Evolutionary conservation across 2,329 filamentous ascomycete species (phyloP), one percentile per base, ranked within the genome.

Genomic region (Monilinia vaccinii-corymbosi): DNA sequence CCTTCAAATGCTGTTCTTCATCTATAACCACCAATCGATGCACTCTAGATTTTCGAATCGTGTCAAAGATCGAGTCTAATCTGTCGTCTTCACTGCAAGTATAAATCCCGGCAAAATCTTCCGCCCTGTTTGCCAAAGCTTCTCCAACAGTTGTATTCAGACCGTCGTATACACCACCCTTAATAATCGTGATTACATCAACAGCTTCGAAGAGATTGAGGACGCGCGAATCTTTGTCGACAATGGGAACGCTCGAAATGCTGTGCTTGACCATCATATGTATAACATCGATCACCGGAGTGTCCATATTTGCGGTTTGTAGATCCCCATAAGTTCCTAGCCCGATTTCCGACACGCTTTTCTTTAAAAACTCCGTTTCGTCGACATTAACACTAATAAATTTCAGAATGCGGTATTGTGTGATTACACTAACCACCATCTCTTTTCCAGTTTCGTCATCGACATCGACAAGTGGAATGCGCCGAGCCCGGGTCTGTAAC

Each of bases 201-300:
- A 99, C 92, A 1, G 94, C 90, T 76, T 99, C 95, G 70, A 99
- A 99, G 13, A 97, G 91, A 70, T 99, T 99, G 64, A 97, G 83
- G 0, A 99, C 85, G 74, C 83, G 77, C 68, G 81, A 79, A 42
- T 91, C 84, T 52, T 82, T 81, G 69, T 97, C 94, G 59, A 99
- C 77, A 60, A 99, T 94, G 11, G 94, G 94, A 40, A 99, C 88
- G 69, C 91, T 95, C 46, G 91, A 96, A 69, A 99, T 97, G 74
- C 91, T 96, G 73, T 88, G 82, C 73, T 91, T 86, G 56, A 99
- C 94, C 79, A 99, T 88, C 74, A 90, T 81, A 71, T 96, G 90
- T 63, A 99, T 96, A 34, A 96, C 91, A 67, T 96, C 91, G 67
- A 99, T 89, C 46, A 99, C 94, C 0, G 91, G 87, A 56, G 88